Conservation (phyloP, 257 asterid genomes). For the Rehmannia glutinosa region DNA sequence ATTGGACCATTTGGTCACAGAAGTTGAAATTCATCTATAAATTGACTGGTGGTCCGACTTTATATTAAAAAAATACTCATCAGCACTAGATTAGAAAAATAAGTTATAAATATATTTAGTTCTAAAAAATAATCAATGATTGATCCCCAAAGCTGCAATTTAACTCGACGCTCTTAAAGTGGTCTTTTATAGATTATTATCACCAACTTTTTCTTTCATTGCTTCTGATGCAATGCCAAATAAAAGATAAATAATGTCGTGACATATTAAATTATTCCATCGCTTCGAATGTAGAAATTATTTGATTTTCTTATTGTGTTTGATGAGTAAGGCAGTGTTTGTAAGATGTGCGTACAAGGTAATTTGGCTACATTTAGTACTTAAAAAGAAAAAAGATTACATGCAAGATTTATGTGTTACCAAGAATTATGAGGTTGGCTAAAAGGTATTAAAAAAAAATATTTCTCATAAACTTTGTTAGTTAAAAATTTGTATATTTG, state of each 20-base stretch:
- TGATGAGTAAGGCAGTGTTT: constrained; percentile 6
- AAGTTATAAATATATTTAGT: not conserved
- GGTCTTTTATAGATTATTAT: constrained; percentile 24
- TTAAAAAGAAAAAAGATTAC: too few relatives aligned
- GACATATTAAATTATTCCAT: constrained; percentile 20
- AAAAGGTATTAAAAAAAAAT: too few relatives aligned
- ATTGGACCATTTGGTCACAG: too few relatives aligned
- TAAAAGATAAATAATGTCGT: constrained; percentile 33
- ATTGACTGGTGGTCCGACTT: too few relatives aligned
- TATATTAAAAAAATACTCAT: not conserved
- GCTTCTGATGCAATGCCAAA: constrained; percentile 38
- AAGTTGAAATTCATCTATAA: not conserved
- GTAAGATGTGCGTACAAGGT: not conserved
- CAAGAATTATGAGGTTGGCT: too few relatives aligned
- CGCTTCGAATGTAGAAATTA: constrained; percentile 8
- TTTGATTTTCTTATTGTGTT: not conserved
- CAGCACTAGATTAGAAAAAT: not conserved
- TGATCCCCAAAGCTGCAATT: constrained; percentile 65
- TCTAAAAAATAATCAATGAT: constrained; percentile 51
- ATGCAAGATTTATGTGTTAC: too few relatives aligned
- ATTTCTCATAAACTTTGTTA: too few relatives aligned
- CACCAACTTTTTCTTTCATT: constrained; percentile 23
- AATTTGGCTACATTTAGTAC: too few relatives aligned
- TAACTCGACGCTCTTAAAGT: constrained; percentile 48
- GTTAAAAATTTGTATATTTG: too few relatives aligned